Evolutionary conservation across 768 basidiomycete genomes (phyloP).

Genomic region (Fomitopsis serialis): DNA sequence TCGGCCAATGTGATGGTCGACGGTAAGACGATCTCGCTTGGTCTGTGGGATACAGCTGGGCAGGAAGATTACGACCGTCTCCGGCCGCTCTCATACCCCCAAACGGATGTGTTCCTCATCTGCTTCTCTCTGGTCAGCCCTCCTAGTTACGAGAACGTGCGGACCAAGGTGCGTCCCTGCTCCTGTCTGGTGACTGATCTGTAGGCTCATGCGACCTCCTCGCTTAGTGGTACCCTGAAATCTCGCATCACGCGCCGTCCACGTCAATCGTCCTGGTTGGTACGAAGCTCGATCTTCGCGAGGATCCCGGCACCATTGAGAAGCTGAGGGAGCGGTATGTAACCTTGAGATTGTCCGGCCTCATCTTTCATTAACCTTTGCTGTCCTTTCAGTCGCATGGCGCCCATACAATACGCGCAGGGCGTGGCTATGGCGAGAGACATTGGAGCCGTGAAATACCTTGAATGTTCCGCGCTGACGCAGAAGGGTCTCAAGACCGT

Average conservation of each 20-base stretch:
- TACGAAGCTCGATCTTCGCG: slow-evolving; percentile 95
- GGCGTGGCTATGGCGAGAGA: slow-evolving; percentile 90
- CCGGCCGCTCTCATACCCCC: slow-evolving; percentile 95
- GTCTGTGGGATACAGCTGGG: slow-evolving; percentile 99
- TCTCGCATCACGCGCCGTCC: slow-evolving; percentile 93
- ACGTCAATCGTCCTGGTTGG: slow-evolving; percentile 93
- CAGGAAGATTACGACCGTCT: slow-evolving; percentile 99
- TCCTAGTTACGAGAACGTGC: slow-evolving; percentile 97
- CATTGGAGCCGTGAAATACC: slow-evolving; percentile 92
- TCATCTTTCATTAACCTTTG: not conserved
- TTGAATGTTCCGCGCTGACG: slow-evolving; percentile 93
- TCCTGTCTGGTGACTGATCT: not conserved
- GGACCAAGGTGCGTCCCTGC: slow-evolving; percentile 74
- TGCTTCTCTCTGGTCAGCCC: slow-evolving; percentile 98
- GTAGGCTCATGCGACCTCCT: slow-evolving; percentile 8
- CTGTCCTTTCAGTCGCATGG: slow-evolving; percentile 68
- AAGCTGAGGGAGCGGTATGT: slow-evolving; percentile 85
- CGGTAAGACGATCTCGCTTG: slow-evolving; percentile 95
- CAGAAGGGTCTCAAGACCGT: slow-evolving; percentile 99
- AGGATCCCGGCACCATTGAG: slow-evolving; percentile 89
- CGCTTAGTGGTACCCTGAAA: slow-evolving; percentile 89
- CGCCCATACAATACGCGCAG: slow-evolving; percentile 88
- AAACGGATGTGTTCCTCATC: slow-evolving; percentile 98
- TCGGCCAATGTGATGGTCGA: slow-evolving; percentile 99
- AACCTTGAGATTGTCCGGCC: slow-evolving; percentile 1